Evolutionary conservation across 495 filamentous ascomycete genomes (phyloP).

Genomic region (Penicillium egyptiacum): DNA sequence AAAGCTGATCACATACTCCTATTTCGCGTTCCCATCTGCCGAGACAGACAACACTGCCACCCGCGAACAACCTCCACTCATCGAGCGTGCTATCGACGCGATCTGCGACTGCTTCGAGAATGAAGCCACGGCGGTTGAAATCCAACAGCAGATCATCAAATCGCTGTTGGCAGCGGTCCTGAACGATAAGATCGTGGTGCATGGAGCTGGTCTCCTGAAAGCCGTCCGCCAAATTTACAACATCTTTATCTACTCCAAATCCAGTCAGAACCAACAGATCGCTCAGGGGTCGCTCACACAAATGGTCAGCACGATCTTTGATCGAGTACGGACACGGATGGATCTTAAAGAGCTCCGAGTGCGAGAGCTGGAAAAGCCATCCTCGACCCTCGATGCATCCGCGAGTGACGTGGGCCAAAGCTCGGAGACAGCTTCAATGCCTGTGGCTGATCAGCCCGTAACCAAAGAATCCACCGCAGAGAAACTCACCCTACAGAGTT

Average conservation of each 20-base stretch:
- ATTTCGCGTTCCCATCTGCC: slow-evolving; percentile 77
- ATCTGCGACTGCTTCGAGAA: slow-evolving; percentile 99
- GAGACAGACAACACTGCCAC: slow-evolving; percentile 49
- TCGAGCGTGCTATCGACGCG: slow-evolving; percentile 97
- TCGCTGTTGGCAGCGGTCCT: slow-evolving; percentile 91
- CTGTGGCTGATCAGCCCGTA: slow-evolving; percentile 55
- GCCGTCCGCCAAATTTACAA: slow-evolving; percentile 99
- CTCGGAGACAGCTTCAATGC: slow-evolving; percentile 50
- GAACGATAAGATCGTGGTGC: slow-evolving; percentile 97
- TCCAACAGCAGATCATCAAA: slow-evolving; percentile 97
- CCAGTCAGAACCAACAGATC: slow-evolving; percentile 87
- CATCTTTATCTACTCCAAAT: slow-evolving; percentile 93
- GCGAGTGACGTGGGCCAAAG: slow-evolving; percentile 45
- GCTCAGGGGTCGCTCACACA: slow-evolving; percentile 96
- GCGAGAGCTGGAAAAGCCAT: slow-evolving; percentile 42
- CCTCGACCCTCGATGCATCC: slow-evolving; percentile 21
- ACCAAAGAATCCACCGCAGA: slow-evolving; percentile 58
- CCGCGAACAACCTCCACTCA: slow-evolving; percentile 61
- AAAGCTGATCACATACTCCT: slow-evolving; percentile 97
- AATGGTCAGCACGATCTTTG: slow-evolving; percentile 98
- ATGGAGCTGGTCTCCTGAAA: slow-evolving; percentile 94
- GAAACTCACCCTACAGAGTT: slow-evolving; percentile 92
- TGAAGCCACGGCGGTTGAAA: slow-evolving; percentile 83
- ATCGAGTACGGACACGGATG: slow-evolving; percentile 83
- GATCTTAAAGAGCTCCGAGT: slow-evolving; percentile 77